phyloP scores from a whole-genome alignment of 768 basidiomycete species.

The Calocybe indica region DNA sequence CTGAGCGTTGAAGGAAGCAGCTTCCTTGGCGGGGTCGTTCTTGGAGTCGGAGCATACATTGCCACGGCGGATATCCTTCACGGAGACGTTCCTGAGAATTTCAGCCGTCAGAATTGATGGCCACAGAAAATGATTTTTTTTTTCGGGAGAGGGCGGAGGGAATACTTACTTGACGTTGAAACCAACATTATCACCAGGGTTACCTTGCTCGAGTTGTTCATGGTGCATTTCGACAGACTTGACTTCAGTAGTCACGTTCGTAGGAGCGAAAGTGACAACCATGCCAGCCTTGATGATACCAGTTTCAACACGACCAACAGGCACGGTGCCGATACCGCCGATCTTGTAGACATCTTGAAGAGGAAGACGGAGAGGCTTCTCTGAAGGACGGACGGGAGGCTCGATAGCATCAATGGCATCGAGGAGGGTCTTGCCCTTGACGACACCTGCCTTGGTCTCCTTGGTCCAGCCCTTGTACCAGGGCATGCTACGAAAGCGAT shows the following conservation, averaged over 20 bases:
- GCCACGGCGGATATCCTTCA: slow-evolving; percentile 99
- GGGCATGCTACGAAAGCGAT: slow-evolving; percentile 64
- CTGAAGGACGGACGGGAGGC: slow-evolving; percentile 91
- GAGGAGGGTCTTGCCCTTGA: slow-evolving; percentile 99
- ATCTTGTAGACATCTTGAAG: slow-evolving; percentile 99
- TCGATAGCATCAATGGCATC: slow-evolving; percentile 99
- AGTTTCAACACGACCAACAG: slow-evolving; percentile 99
- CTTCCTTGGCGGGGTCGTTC: slow-evolving; percentile 99
- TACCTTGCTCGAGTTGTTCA: slow-evolving; percentile 92
- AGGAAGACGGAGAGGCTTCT: slow-evolving; percentile 99
- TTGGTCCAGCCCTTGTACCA: slow-evolving; percentile 99
- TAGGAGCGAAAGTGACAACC: slow-evolving; percentile 94
- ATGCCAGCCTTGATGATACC: slow-evolving; percentile 99
- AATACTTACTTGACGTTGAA: slow-evolving; percentile 92
- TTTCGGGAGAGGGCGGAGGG: no score
- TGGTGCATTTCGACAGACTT: slow-evolving; percentile 99
- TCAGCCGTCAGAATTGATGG: not conserved
- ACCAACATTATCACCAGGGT: slow-evolving; percentile 98
- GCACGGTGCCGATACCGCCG: slow-evolving; percentile 99
- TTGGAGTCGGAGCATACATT: slow-evolving; percentile 99
- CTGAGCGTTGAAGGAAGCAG: slow-evolving; percentile 98
- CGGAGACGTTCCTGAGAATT: slow-evolving; percentile 88
- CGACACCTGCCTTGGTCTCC: slow-evolving; percentile 88
- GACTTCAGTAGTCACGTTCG: slow-evolving; percentile 99
- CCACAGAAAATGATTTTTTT: no score